These are phyloP conservation scores for Vickermania spadyakhi DNA, from an alignment of 208 protist genomes.

Conservation along the genomic window DNA sequence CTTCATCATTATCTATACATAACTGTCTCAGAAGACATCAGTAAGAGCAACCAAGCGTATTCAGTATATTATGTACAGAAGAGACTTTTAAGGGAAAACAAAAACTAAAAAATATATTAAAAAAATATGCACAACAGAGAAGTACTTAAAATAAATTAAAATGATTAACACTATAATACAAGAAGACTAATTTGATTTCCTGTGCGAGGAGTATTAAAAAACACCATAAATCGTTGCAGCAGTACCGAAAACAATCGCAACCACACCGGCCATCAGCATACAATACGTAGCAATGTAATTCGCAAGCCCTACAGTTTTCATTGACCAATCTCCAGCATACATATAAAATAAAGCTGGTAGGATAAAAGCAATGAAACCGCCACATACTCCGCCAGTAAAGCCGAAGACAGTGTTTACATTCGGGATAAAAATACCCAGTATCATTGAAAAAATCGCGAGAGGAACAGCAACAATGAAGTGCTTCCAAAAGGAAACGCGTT, in stretches of 20 bases:
- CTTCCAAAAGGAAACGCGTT: neutral
- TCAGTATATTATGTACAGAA: too few relatives aligned
- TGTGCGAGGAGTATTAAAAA: too few relatives aligned
- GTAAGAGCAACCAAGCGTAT: too few relatives aligned
- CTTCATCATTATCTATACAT: too few relatives aligned
- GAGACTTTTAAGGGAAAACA: too few relatives aligned
- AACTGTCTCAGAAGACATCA: too few relatives aligned
- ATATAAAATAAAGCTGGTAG: constrained; percentile 21
- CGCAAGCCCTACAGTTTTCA: constrained; percentile 8
- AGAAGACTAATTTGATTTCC: too few relatives aligned
- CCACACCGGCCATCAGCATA: constrained; percentile 7
- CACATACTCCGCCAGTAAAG: constrained; percentile 12
- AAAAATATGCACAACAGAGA: too few relatives aligned
- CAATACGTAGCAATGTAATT: constrained; percentile 16
- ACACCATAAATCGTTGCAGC: constrained; percentile 11
- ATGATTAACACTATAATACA: too few relatives aligned
- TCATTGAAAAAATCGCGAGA: constrained; percentile 1
- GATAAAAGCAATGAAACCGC: constrained; percentile 17
- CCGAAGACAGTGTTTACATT: constrained; percentile 14
- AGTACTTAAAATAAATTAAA: too few relatives aligned
- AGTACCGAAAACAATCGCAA: constrained; percentile 23
- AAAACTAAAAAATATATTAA: too few relatives aligned
- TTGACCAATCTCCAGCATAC: constrained; percentile 13
- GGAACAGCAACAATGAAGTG: neutral
- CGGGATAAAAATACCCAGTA: constrained; percentile 15